Conservation (phyloP, 2,329 filamentous ascomycete species). For the Penicillium psychrosexuale region DNA sequence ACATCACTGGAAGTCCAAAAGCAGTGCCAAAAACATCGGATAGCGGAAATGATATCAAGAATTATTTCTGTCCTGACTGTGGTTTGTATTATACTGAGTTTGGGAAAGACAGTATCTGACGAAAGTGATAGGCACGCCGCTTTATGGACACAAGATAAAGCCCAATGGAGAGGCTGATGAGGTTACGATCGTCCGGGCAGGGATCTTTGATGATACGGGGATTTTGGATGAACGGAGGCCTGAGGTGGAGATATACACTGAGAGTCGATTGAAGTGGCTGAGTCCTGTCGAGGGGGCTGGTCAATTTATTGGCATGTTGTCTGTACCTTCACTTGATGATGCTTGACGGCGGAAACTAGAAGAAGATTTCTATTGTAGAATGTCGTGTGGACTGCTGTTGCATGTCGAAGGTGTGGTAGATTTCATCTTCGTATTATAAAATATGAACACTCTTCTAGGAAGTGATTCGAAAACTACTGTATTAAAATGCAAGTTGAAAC, state of each 20-base stretch:
- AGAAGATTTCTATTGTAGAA: too few species aligned
- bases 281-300: constrained; percentile 23
- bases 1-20: constrained; percentile 34
- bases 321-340: background rate
- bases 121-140: constrained; percentile 24
- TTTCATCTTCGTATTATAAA: background rate
- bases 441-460: background rate
- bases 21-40: constrained; percentile 36
- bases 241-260: constrained; percentile 31
- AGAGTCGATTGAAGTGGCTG: constrained; percentile 26
- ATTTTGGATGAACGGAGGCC: constrained; percentile 31
- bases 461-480: background rate
- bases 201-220: constrained; percentile 33
- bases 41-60: constrained; percentile 36
- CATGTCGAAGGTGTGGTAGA: too few species aligned
- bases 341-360: too few species aligned
- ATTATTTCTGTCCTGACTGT: constrained; percentile 39
- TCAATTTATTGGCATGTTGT: constrained; percentile 28
- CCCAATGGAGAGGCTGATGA: constrained; percentile 20
- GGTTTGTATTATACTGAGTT: constrained; percentile 23
- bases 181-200: constrained; percentile 34
- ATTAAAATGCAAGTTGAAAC: constrained; percentile 11
- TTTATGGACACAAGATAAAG: constrained; percentile 27
- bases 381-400: too few species aligned
- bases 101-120: constrained; percentile 3